A percentile compares a stretch with the other conserved stretches of the same genome.
Evolutionary conservation across 441 rosid genomes (phyloP).

Genomic region (Caryocar brasiliense): DNA sequence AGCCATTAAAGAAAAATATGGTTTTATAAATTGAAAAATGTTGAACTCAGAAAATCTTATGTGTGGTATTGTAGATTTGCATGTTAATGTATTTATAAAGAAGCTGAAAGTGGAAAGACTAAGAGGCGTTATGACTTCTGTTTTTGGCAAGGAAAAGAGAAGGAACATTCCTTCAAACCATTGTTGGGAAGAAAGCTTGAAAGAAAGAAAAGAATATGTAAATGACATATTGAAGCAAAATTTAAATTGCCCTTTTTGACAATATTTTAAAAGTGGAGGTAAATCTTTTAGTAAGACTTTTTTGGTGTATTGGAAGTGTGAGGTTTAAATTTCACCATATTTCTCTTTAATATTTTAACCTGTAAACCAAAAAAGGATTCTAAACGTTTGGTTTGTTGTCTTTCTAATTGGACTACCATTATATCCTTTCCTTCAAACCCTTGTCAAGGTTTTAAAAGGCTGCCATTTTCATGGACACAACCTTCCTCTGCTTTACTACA

Average conservation of each 20-base stretch:
- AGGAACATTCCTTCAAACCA: slow-evolving; percentile 23
- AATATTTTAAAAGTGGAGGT: slow-evolving; percentile 12
- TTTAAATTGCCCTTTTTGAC: slow-evolving; percentile 9
- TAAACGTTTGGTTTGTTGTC: no score
- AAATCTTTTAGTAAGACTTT: slow-evolving; percentile 11
- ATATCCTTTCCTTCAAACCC: slow-evolving; percentile 21
- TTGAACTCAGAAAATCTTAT: neutral
- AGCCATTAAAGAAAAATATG: slow-evolving; percentile 13
- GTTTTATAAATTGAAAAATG: neutral
- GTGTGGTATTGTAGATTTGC: neutral
- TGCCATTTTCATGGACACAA: no score
- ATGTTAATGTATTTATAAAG: slow-evolving; percentile 1
- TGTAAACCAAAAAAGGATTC: no score
- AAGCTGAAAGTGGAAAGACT: neutral
- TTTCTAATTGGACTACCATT: neutral
- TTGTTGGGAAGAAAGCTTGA: slow-evolving; percentile 9
- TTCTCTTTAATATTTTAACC: no score
- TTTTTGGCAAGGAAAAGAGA: neutral
- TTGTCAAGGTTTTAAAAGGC: no score
- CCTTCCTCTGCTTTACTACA: no score
- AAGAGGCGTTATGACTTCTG: neutral
- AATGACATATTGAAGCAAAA: slow-evolving; percentile 4
- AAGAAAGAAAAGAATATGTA: slow-evolving; percentile 26
- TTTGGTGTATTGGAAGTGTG: no score
- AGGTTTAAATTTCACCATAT: no score